These are phyloP conservation scores for Wickerhamiella kurtzmanii DNA, from an alignment of 805 yeast species.

Conservation along the genomic window DNA sequence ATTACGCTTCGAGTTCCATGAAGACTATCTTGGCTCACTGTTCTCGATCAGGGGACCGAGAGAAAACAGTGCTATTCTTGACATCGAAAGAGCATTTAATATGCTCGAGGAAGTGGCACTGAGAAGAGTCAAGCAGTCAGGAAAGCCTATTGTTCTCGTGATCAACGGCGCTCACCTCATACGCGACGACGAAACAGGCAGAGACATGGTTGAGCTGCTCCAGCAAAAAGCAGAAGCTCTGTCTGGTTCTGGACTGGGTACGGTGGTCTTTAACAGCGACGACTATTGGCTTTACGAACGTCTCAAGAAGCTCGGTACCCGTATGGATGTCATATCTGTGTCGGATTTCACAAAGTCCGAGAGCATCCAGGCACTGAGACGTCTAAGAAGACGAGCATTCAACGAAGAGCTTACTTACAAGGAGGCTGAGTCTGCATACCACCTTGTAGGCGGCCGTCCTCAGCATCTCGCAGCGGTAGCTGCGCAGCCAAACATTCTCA, in stretches of 20 bases:
- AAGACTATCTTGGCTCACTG: slow-evolving; percentile 71
- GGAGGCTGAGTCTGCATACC: slow-evolving; percentile 42
- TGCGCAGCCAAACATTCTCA: slow-evolving; percentile 24
- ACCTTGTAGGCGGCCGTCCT: slow-evolving; percentile 70
- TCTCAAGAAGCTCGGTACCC: slow-evolving; percentile 54
- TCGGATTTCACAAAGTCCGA: slow-evolving; percentile 42
- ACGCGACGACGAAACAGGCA: slow-evolving; percentile 62
- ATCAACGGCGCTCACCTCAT: slow-evolving; percentile 67
- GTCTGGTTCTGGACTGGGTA: slow-evolving; percentile 58
- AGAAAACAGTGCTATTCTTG: slow-evolving; percentile 68
- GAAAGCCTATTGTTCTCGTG: slow-evolving; percentile 50
- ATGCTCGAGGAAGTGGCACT: slow-evolving; percentile 64
- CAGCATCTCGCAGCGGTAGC: slow-evolving; percentile 61
- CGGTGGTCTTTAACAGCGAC: slow-evolving; percentile 63
- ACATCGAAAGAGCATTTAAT: slow-evolving; percentile 69
- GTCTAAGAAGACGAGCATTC: slow-evolving; percentile 33
- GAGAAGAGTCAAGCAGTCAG: slow-evolving; percentile 24
- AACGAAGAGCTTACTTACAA: slow-evolving; percentile 30
- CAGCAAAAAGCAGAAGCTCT: slow-evolving; percentile 75
- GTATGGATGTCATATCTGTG: slow-evolving; percentile 59
- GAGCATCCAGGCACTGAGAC: slow-evolving; percentile 39
- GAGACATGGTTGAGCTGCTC: slow-evolving; percentile 52
- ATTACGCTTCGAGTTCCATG: slow-evolving; percentile 55
- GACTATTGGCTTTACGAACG: slow-evolving; percentile 82
- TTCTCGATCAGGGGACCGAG: slow-evolving; percentile 75